Base-by-base conservation (phyloP, 306 rosid genomes). In the Glycine soja region DNA sequence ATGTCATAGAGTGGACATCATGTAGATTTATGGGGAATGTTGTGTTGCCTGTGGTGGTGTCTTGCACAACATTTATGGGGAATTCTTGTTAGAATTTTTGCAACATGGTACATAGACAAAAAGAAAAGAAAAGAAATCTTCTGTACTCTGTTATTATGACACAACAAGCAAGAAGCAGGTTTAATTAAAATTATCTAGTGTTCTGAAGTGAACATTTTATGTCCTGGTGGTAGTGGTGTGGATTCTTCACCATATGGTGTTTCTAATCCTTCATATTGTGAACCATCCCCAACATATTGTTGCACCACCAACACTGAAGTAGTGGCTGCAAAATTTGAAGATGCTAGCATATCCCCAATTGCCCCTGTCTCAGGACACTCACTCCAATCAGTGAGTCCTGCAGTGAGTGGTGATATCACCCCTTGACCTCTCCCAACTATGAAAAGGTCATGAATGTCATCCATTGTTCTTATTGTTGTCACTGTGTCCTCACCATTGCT, bases 371-470 rank as follows among this genome's bases (percentile, higher is more conserved):
- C 98, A 0, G 97, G 98, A 53, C 98, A 95, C 79, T 93, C 99
- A 45, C 99, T 95, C 99, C 99, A 93, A 71, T 95, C 99, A 0
- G 97, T 91, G 5, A 95, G 43, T 46, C 99, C 99, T 3, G 97
- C 99, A 3, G 94, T 95, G 32, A 95, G 80, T 0, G 96, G 96
- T 12, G 99, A 89, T 46, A 86, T 67, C 67, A 83, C 76, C 12
- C 97, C 94, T 73, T 90, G 94, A 3, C 99, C 98, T 87, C 99
- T 90, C 8, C 99, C 99, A 5, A 93, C 97, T 53, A 95, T 88
- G 59, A 90, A 91, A 42, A 95, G 77, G 59, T 95, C 97, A 75
- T 95, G 96, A 8, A 78, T 77, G 10, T 78, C 91, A 54, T 90
- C 90, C 87, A 93, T 88, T 13, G 91, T 46, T 66, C 97, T 86